Conservation (phyloP, 2,329 filamentous ascomycete genomes). For the Paracoccidioides brasiliensis region DNA sequence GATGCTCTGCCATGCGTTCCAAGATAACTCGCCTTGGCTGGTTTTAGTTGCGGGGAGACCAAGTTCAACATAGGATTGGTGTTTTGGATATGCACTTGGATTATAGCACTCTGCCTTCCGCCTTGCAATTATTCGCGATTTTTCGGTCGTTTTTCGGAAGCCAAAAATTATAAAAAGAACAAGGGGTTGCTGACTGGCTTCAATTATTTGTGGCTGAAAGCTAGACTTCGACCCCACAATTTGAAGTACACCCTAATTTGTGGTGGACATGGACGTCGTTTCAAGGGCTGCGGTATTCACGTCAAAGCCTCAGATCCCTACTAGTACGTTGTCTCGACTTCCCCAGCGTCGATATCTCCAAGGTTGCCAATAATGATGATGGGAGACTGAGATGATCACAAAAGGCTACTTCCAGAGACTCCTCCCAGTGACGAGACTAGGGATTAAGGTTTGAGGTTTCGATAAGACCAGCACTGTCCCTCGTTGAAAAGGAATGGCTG, state of each 20-base stretch:
- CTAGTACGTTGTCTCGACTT: neutral
- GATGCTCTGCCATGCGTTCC: neutral
- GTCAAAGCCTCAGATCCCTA: neutral
- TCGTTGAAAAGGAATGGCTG: neutral
- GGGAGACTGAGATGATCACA: neutral
- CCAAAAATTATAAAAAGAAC: neutral
- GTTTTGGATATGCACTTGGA: too few relatives aligned
- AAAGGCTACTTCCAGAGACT: neutral
- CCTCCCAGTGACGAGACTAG: neutral
- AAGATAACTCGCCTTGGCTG: neutral
- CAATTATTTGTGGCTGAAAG: neutral
- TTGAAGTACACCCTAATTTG: neutral
- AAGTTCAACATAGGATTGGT: neutral
- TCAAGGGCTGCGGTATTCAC: slow-evolving; percentile 1
- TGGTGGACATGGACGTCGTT: slow-evolving; percentile 2
- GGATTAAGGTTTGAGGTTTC: neutral
- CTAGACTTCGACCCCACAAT: neutral
- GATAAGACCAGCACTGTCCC: neutral
- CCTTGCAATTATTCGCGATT: neutral
- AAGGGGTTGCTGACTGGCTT: neutral
- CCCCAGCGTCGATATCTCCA: neutral
- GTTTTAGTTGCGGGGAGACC: neutral
- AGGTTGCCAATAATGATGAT: neutral
- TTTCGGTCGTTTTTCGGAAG: neutral
- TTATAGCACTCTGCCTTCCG: too few relatives aligned